phyloP scores from a whole-genome alignment of 148 eudicot species.

The Beta vulgaris region DNA sequence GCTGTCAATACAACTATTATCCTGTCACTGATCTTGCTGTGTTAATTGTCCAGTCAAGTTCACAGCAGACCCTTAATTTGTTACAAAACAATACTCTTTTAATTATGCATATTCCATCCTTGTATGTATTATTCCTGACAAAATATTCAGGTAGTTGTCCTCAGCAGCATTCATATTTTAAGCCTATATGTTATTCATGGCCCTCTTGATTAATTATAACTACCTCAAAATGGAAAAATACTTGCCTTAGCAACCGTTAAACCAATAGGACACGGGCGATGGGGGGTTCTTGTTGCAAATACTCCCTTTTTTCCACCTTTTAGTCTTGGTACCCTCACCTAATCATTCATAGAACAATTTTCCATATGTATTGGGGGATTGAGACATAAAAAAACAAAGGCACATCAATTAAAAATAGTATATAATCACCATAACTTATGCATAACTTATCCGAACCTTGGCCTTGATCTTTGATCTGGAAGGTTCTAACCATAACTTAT shows the following conservation, averaged over 20 bases:
- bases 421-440: no score
- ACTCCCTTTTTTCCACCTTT: constrained; percentile 83
- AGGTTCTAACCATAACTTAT: constrained; percentile 88
- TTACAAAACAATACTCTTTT: background rate
- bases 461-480: constrained; percentile 81
- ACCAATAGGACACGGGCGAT: constrained; percentile 97
- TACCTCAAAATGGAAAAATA: background rate
- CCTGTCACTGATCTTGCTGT: no score
- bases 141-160: background rate
- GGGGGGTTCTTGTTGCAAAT: constrained; percentile 96
- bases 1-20: no score
- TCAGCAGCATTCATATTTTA: background rate
- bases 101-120: background rate
- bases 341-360: constrained; percentile 26
- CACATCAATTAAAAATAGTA: constrained; percentile 1
- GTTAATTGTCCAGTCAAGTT: no score
- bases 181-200: background rate
- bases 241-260: constrained; percentile 88
- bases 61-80: no score
- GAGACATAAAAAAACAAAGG: background rate
- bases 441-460: no score
- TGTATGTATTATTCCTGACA: background rate
- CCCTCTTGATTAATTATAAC: background rate
- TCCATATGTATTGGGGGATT: background rate
- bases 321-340: constrained; percentile 93